Evolutionary conservation across 768 basidiomycete species (phyloP).

Genomic region (Sutorius australiensis): DNA sequence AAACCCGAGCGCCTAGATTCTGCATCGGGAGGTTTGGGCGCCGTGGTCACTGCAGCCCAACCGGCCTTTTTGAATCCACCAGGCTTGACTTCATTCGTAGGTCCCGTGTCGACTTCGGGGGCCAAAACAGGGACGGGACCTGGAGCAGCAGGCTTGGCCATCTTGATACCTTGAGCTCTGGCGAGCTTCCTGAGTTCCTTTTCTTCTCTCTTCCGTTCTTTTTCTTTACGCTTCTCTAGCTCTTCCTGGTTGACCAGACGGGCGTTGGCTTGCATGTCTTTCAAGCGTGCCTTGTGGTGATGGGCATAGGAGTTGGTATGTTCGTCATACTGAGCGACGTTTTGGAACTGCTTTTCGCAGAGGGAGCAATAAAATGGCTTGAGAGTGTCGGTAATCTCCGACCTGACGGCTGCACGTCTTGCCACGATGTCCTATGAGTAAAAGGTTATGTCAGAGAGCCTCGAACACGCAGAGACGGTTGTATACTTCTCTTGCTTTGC

Average conservation of each 20-base stretch:
- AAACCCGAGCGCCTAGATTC: conserved; percentile 13
- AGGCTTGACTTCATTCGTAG: conserved; percentile 16
- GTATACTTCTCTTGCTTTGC: conserved; percentile 62
- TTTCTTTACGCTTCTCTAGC: conserved; percentile 73
- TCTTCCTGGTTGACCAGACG: conserved; percentile 66
- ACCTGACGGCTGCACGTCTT: conserved; percentile 59
- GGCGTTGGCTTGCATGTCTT: conserved; percentile 75
- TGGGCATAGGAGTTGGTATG: conserved; percentile 89
- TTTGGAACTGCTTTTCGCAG: conserved; percentile 87
- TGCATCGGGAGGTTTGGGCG: conserved; percentile 9
- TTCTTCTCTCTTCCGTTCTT: conserved; percentile 82
- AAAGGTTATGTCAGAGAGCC: conserved; percentile 7
- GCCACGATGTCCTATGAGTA: conserved; percentile 55
- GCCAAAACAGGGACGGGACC: conserved; percentile 10
- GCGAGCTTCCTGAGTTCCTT: conserved; percentile 83
- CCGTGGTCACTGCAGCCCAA: conserved; percentile 41
- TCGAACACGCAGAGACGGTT: not conserved
- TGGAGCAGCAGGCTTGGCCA: conserved; percentile 36
- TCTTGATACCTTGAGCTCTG: conserved; percentile 74
- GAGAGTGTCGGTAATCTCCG: conserved; percentile 65
- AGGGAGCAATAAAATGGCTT: conserved; percentile 75
- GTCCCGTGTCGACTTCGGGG: conserved; percentile 19
- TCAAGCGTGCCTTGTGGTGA: conserved; percentile 78
- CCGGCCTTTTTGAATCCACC: conserved; percentile 43
- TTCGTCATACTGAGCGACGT: conserved; percentile 82